Base-by-base conservation (phyloP, 257 asterid genomes). In the Plectranthus barbatus region DNA sequence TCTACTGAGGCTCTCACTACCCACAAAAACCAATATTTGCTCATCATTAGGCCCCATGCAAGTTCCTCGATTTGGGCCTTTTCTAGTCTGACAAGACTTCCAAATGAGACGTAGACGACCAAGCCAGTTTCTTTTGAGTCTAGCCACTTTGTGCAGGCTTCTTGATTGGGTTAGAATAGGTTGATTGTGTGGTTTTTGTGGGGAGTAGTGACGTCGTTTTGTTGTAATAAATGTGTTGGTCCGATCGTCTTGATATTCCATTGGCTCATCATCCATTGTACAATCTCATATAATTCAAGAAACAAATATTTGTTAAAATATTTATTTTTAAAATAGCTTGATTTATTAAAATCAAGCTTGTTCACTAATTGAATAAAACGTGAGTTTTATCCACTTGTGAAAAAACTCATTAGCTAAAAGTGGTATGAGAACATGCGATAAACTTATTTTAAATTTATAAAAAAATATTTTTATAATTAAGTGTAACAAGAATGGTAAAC, bases 11-110 rank as follows among this genome's bases (percentile, higher is more conserved):
- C 67, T 61, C 85, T 51, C 8, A 80, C 79, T 1, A 80, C 80
- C 85, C 72, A 70, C 33, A 77, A 34, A 33, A 71, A 47, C 53
- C 41, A 3, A 21, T 62, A 75, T 18, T 58, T 15, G 70, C 76
- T 75, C 66, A 39, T 31, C 6, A 53, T 36, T 23, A 75, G 73
- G 51, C 73, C 76, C 26, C 14, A 47, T 23, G 76, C 80, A 5
- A 77, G 39, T 9, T 80, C 85, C 60, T 68, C 73, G 67, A 74
- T 80, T 52, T 80, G 80, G 29, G 36, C 31, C 56, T 45, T 26
- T 1, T 34, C 58, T 1, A 71, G 48, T 9, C n/a, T 13, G 1
- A 29, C 48, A 0, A 75, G 19, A 21, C 80, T 75, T 19, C 76
- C 80, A 6, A 75, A 65, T n/a, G n/a, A n/a, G n/a, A n/a, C n/a